Conservation (phyloP, 2,329 filamentous ascomycete genomes). For the Penicillium sclerotiorum region DNA sequence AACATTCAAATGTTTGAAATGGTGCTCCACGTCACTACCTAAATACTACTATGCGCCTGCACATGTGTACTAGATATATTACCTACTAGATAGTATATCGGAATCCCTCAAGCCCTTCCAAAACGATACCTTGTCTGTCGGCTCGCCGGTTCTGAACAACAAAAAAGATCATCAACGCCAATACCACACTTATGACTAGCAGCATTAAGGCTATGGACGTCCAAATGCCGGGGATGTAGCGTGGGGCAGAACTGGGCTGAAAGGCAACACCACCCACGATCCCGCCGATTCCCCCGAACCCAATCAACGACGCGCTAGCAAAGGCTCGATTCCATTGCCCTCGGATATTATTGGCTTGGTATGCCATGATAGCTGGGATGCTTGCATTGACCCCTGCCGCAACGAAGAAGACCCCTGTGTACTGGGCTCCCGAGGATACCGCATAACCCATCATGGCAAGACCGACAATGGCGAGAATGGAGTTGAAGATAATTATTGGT, state of each 20-base stretch:
- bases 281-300: slow-evolving; percentile 75
- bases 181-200: too few species aligned
- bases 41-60: too few species aligned
- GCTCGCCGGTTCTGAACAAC: too few species aligned
- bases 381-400: slow-evolving; percentile 78
- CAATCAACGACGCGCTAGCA: slow-evolving; percentile 73
- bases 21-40: too few species aligned
- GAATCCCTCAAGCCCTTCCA: too few species aligned
- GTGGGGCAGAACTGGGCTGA: slow-evolving; percentile 46
- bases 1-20: too few species aligned
- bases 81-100: too few species aligned
- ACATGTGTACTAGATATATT: too few species aligned
- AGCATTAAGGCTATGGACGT: slow-evolving; percentile 35
- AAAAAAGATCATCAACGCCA: too few species aligned
- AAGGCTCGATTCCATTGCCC: slow-evolving; percentile 89
- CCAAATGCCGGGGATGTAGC: slow-evolving; percentile 39
- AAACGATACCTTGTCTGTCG: too few species aligned
- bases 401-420: slow-evolving; percentile 75
- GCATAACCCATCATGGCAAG: slow-evolving; percentile 73
- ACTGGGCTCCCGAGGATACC: slow-evolving; percentile 59
- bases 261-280: slow-evolving; percentile 77
- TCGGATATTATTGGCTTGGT: slow-evolving; percentile 85
- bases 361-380: slow-evolving; percentile 72
- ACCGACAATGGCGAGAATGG: slow-evolving; percentile 67
- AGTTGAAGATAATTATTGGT: slow-evolving; percentile 67